Evolutionary conservation across 2,329 filamentous ascomycete species (phyloP).

Genomic region (Aureobasidium sp.): DNA sequence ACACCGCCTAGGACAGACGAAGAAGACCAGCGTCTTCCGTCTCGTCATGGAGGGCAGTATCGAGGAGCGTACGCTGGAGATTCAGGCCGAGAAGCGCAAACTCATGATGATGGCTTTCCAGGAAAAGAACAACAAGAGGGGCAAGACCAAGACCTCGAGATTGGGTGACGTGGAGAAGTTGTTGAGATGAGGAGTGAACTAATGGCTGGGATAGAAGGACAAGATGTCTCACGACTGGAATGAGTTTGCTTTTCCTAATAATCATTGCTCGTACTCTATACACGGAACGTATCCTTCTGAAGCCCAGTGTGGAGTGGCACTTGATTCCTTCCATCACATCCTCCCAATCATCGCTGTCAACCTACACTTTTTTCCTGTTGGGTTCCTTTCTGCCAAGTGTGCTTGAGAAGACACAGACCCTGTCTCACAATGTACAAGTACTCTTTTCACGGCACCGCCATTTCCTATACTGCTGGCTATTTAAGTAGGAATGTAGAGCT

Average conservation of each 20-base stretch:
- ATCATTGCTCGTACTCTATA: not conserved
- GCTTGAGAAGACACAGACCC: not conserved
- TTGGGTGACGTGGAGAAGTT: slow-evolving; percentile 39
- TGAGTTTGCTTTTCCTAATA: not conserved
- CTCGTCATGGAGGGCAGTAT: slow-evolving; percentile 74
- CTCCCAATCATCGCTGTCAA: no score
- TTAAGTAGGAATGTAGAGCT: no score
- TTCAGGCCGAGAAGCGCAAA: slow-evolving; percentile 72
- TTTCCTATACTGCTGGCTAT: not conserved
- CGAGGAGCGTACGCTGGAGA: slow-evolving; percentile 71
- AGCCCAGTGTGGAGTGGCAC: no score
- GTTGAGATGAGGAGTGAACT: slow-evolving; percentile 20
- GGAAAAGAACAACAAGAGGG: slow-evolving; percentile 53
- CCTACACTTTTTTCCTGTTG: not conserved
- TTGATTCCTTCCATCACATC: no score
- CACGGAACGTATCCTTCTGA: not conserved
- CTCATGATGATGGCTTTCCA: slow-evolving; percentile 73
- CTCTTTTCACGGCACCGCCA: not conserved
- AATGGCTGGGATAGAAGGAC: not conserved
- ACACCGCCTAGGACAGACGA: slow-evolving; percentile 75
- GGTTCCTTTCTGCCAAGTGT: not conserved
- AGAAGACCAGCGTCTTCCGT: slow-evolving; percentile 71
- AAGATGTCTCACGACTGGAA: not conserved
- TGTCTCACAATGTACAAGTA: not conserved
- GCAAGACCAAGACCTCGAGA: slow-evolving; percentile 47